These are phyloP conservation scores for Solanum rostratum DNA, from an alignment of 257 asterid species.

Conservation along the genomic window DNA sequence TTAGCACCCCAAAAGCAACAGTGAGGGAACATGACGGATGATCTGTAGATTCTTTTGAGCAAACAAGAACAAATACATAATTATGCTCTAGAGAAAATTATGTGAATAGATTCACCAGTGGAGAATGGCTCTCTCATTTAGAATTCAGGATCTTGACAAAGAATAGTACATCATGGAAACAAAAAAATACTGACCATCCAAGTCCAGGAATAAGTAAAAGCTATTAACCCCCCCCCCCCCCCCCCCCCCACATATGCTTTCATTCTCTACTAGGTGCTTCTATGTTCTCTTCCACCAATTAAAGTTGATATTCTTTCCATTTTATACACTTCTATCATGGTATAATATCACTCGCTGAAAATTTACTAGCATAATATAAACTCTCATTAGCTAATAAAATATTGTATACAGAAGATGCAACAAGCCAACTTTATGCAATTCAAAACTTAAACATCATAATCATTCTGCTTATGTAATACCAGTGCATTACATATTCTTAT, in stretches of 20 bases:
- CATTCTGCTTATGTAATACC: not conserved
- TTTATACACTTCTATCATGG: not conserved
- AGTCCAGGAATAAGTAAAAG: not conserved
- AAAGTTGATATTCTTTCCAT: not conserved
- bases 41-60: not conserved
- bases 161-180: not conserved
- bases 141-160: not conserved
- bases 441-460: not conserved
- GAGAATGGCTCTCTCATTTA: too few species aligned
- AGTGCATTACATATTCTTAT: not conserved
- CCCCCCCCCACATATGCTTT: not conserved
- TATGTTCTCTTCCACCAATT: not conserved
- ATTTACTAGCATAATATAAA: not conserved
- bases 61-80: not conserved
- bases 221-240: too few species aligned
- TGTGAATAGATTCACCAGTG: not conserved
- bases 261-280: not conserved
- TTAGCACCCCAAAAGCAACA: not conserved
- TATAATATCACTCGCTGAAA: not conserved
- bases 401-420: not conserved
- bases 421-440: not conserved
- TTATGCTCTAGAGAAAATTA: not conserved
- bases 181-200: not conserved
- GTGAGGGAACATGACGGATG: not conserved
- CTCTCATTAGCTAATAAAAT: not conserved